phyloP scores from a whole-genome alignment of 1,139 yeast genomes.

The Saccharomycopsis phalli region DNA sequence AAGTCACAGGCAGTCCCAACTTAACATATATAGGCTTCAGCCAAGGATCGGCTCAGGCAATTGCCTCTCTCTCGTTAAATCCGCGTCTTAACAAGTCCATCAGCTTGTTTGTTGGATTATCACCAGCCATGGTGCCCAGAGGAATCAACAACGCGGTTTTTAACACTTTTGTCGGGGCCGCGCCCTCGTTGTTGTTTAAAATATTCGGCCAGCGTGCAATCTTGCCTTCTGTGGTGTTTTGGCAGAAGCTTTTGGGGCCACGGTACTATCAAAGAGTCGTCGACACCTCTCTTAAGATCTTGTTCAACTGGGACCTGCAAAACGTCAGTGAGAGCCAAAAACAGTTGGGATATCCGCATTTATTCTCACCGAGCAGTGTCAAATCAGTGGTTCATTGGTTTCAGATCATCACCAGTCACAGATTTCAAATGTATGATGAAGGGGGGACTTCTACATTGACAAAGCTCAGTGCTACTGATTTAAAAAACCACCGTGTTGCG shows the following conservation, averaged over 20 bases:
- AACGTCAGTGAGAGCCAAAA: constrained; percentile 65
- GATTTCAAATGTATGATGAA: constrained; percentile 77
- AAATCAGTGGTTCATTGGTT: constrained; percentile 89
- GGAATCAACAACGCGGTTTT: constrained; percentile 62
- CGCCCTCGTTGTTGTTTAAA: constrained; percentile 55
- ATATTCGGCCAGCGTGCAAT: constrained; percentile 60
- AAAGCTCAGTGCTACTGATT: constrained; percentile 33
- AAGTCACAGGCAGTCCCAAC: constrained; percentile 32
- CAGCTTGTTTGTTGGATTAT: constrained; percentile 62
- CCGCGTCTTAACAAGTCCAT: constrained; percentile 38
- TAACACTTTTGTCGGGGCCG: constrained; percentile 56
- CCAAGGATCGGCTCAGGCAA: constrained; percentile 85
- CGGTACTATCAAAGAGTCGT: constrained; percentile 59
- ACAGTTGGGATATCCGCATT: constrained; percentile 60
- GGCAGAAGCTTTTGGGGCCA: constrained; percentile 70
- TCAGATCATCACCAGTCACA: constrained; percentile 65
- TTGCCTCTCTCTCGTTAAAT: constrained; percentile 37
- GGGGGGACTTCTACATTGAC: constrained; percentile 29
- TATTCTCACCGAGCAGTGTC: constrained; percentile 77
- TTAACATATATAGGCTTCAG: constrained; percentile 72
- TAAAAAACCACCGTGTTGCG: constrained; percentile 44
- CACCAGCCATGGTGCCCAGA: constrained; percentile 80
- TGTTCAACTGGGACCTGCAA: constrained; percentile 62
- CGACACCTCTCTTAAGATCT: constrained; percentile 47
- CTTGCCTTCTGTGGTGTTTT: constrained; percentile 60